Evolutionary conservation across 805 yeast species (phyloP), one percentile per base, ranked within the genome.

Genomic region (Zygosaccharomyces lentus): DNA sequence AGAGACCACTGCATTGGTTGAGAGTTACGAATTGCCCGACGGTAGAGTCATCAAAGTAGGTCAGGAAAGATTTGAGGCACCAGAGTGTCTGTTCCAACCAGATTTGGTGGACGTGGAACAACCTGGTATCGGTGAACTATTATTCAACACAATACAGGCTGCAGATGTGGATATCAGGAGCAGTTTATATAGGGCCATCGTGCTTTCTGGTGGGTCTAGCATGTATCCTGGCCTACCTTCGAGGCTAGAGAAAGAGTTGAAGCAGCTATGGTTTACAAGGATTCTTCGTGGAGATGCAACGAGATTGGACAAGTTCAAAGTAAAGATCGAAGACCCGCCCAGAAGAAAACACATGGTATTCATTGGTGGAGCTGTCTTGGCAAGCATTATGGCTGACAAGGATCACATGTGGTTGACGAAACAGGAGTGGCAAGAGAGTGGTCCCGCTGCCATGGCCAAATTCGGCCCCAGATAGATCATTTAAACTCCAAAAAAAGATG

Each of bases 201-300:
- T 93, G 24, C 76, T 93, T 37, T 87, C 96, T 5, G 99, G 99
- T 65, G 99, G 99, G 47, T 90, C 98, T 1, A 85, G 96, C 42
- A 93, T 93, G 99, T 93, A 93, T 64, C 98, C 99, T 1, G 99
- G 99, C 25, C 77, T 93, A 56, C 99, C 99, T 15, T 85, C 96
- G 9, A 78, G 99, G 61, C 73, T 93, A 56, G 98, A 93, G 67
- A 91, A 87, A 67, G 99, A 93, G 67, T 76, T 93, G 68, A 93
- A 93, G 70, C 99, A 93, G 68, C 80, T 87, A 57, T 93, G 98
- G 98, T 82, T 86, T 55, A 82, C 95, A 2, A 80, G 81, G 61
- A 96, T 93, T 15, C 78, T 93, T 50, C 80, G 84, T 53, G 89
- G 89, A 42, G 96, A 93, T 68, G 82, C 97, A 23, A 62, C 88